Base-by-base conservation (phyloP, 805 yeast species). In the Zygoascus ofunaensis region DNA sequence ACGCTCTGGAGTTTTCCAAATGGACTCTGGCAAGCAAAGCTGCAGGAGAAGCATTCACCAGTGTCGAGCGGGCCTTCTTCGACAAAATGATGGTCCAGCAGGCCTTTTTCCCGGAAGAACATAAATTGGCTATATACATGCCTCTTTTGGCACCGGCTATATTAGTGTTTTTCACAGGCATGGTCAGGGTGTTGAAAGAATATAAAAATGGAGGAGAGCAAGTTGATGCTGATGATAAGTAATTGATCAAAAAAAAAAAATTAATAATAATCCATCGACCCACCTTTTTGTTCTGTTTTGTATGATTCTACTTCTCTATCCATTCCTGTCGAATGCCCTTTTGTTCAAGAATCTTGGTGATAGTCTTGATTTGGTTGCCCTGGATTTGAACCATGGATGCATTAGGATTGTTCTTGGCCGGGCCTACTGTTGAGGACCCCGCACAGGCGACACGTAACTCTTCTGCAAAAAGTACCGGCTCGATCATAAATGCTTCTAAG, bases 61-160 rank as follows among this genome's bases (percentile, higher is more conserved):
- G 71, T 38, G 82, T 96, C 0, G 79, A 75, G 49, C 69, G 69
- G 38, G 97, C 97, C 0, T 90, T 90, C 56, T 90, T 90, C 61
- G 94, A 90, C 54, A 84, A 85, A 54, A 89, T 82, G 60, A 90
- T 92, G 96, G 86, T 92, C 23, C 94, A 87, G 56, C 97, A 90
- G 59, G 86, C 82, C 45, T 87, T 84, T 61, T 87, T 89, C 69
- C 97, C 98, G 0, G 90, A 84, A 51, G 97, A 90, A 61, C 98
- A 90, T 59, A 89, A 86, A 61, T 71, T 92, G 56, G 97, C 98
- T 0, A 95, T 92, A 1, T 92, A 87, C 53, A 68, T 87, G 57
- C 98, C 98, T 0, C 66, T 90, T 37, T 61, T 89, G 30, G 97
- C 97, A 0, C 98, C 98, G 1, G 67, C 87, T 30, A 65, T 74